Conservation (phyloP, 768 basidiomycete species). For the Serendipita vermifera region DNA sequence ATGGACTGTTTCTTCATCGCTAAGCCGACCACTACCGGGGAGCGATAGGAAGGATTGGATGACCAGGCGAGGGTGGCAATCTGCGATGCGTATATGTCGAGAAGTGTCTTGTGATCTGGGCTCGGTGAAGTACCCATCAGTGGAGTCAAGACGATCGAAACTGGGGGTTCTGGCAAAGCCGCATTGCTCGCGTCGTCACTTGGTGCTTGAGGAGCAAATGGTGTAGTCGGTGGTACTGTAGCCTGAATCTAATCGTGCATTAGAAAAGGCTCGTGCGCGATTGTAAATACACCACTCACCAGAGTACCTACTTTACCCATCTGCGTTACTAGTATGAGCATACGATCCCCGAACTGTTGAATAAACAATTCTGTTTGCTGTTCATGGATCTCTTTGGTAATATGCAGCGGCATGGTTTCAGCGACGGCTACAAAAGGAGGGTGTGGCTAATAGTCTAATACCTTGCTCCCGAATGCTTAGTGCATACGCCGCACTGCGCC, state of each 20-base stretch:
- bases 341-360: conserved; percentile 67
- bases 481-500: no score
- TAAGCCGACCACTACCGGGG: conserved; percentile 61
- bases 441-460: conserved; percentile 10
- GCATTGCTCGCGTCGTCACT: background rate
- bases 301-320: conserved; percentile 80
- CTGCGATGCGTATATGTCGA: conserved; percentile 75
- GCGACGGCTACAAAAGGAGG: conserved; percentile 11
- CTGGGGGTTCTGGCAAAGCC: conserved; percentile 44
- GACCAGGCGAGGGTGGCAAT: conserved; percentile 77
- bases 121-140: conserved; percentile 64
- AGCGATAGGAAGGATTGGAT: conserved; percentile 27
- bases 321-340: conserved; percentile 81
- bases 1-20: conserved; percentile 33
- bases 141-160: conserved; percentile 62
- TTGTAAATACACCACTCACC: conserved; percentile 31
- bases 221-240: conserved; percentile 50
- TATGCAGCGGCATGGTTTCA: conserved; percentile 29
- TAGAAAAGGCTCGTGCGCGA: conserved; percentile 1
- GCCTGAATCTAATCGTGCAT: conserved; percentile 54
- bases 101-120: conserved; percentile 52
- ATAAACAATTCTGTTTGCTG: conserved; percentile 59
- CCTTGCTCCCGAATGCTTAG: background rate
- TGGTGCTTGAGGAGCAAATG: conserved; percentile 28
- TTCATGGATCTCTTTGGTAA: conserved; percentile 40